A percentile compares a stretch with the other conserved stretches of the same genome.
Evolutionary conservation across 306 rosid genomes (phyloP).

Genomic region (Geum urbanum): DNA sequence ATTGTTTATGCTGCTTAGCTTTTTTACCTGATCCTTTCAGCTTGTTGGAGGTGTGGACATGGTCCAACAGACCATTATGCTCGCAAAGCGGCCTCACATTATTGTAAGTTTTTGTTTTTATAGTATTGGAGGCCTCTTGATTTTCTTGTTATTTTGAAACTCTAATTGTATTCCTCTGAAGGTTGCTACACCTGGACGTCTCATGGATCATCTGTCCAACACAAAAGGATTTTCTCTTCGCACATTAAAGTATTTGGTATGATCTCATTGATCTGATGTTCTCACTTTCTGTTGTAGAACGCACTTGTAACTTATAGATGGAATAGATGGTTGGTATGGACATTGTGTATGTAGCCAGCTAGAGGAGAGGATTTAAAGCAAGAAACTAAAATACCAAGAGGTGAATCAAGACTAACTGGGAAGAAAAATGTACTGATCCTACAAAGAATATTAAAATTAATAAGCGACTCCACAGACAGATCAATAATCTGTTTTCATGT

Average conservation of each 20-base stretch:
- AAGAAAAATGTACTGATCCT: background rate
- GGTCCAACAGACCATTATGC: slow-evolving; percentile 53
- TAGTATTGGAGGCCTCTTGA: background rate
- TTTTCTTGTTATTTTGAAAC: background rate
- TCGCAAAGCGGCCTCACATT: slow-evolving; percentile 83
- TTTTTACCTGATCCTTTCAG: slow-evolving; percentile 37
- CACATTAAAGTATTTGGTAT: slow-evolving; percentile 65
- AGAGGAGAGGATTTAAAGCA: background rate
- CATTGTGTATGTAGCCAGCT: background rate
- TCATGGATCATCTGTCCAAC: slow-evolving; percentile 74
- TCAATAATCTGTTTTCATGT: background rate
- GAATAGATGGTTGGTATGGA: background rate
- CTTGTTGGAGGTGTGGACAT: slow-evolving; percentile 86
- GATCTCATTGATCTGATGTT: slow-evolving; percentile 9
- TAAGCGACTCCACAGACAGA: background rate
- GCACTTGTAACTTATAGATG: background rate
- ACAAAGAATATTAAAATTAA: background rate
- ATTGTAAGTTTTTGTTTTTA: slow-evolving; percentile 53
- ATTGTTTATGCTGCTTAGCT: slow-evolving; percentile 10
- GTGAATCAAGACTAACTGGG: background rate
- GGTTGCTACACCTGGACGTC: slow-evolving; percentile 95
- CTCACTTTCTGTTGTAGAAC: background rate
- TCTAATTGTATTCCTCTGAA: slow-evolving; percentile 23
- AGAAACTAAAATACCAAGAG: background rate
- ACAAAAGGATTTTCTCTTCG: slow-evolving; percentile 77